A percentile compares a stretch with the other conserved stretches of the same genome.
These are phyloP conservation scores for Trichoderma afroharzianum DNA, from an alignment of 2,329 filamentous ascomycete species.

Conservation along the genomic window DNA sequence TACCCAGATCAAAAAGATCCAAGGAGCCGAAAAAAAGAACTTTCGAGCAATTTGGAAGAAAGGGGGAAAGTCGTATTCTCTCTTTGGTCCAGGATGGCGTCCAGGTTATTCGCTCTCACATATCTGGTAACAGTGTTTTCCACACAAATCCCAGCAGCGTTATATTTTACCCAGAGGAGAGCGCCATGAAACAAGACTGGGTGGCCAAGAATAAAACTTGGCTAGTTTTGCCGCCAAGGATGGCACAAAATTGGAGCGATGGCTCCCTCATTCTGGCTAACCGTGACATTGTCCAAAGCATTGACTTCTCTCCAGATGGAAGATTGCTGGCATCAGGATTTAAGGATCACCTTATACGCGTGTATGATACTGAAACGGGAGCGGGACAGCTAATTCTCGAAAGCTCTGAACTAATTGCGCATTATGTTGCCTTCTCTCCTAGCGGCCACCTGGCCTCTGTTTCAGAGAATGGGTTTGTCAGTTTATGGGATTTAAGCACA, in stretches of 20 bases:
- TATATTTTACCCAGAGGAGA: neutral
- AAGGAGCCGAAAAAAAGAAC: too few species aligned
- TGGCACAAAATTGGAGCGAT: neutral
- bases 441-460: neutral
- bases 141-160: rapidly evolving
- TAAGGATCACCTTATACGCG: rapidly evolving
- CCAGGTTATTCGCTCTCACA: rapidly evolving
- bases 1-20: too few species aligned
- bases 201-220: neutral
- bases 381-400: neutral
- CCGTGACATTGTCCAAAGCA: too few species aligned
- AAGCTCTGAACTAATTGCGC: too few species aligned
- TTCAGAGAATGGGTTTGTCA: rapidly evolving
- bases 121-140: rapidly evolving
- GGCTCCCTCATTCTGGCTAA: too few species aligned
- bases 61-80: too few species aligned
- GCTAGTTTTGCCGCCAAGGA: neutral
- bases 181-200: neutral
- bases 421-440: neutral
- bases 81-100: neutral
- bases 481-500: rapidly evolving
- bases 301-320: neutral
- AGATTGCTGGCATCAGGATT: neutral
- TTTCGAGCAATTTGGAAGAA: too few species aligned
- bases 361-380: neutral